Conservation (phyloP, 148 eudicot genomes). For the Heliamphora exappendiculata region DNA sequence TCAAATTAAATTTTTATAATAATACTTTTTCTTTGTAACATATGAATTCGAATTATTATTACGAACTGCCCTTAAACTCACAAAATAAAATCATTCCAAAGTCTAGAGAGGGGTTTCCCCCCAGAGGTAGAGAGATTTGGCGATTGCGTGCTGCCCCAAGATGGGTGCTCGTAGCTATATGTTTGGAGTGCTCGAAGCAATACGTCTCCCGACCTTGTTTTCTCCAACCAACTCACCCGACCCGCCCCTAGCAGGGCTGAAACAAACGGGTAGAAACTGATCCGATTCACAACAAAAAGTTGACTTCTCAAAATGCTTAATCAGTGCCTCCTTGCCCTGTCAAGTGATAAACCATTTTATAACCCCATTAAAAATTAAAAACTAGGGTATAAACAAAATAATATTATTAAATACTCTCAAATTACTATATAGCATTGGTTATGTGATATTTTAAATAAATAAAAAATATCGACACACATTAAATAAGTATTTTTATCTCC, state of each 20-base stretch:
- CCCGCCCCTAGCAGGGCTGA: slow-evolving; percentile 48
- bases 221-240: slow-evolving; percentile 6
- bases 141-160: neutral
- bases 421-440: no score
- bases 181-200: neutral
- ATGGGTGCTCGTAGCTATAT: neutral
- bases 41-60: no score
- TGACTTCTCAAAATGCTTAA: slow-evolving; percentile 34
- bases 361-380: no score
- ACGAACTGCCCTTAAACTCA: no score
- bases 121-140: slow-evolving; percentile 3
- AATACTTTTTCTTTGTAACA: no score
- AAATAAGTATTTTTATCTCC: no score
- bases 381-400: no score
- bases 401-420: no score
- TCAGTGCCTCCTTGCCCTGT: slow-evolving; percentile 44
- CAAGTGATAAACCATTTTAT: neutral
- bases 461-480: no score
- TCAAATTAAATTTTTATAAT: no score
- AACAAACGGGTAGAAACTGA: slow-evolving; percentile 40
- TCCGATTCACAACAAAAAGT: slow-evolving; percentile 37
- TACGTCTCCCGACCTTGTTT: slow-evolving; percentile 10
- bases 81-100: neutral
- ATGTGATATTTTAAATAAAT: no score
- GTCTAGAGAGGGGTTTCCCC: neutral